Base-by-base conservation (phyloP, 352 stramenopile genomes). In the Plasmopara viticola region DNA sequence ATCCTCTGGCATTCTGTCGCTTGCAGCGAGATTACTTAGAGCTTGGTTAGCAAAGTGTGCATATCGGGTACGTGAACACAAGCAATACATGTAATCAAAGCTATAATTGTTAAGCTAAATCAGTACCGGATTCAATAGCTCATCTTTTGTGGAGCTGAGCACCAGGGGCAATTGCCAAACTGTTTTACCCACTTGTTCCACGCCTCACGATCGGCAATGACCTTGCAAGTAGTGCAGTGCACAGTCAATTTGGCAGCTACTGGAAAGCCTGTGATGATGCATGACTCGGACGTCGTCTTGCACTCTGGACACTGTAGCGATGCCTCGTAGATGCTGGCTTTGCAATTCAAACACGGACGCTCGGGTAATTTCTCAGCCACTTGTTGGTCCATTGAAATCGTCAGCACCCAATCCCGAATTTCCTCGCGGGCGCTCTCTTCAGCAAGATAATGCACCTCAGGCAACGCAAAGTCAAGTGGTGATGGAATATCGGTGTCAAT, bases 321-420 rank as follows among this genome's bases (percentile, higher is more conserved):
- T 2, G 70, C 82, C 59, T 96, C 86, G 67, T 97, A 97, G 51
- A 97, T 77, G 30, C 82, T 88, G 0, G 84, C 84, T 48, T 89
- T 83, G 41, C 78, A 90, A 53, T 77, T 74, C 15, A 56, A 60
- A 56, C 75, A 98, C 13, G 74, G 67, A 33, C 72, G 72, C 53
- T 90, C 78, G 0, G 82, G 78, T 5, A 94, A 72, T 54, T 94
- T 90, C 63, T 98, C 88, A 15, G 95, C 87, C 18, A 98, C 86
- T 42, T 95, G 78, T 54, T 96, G 78, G 64, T 98, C 92, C 82
- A 98, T 97, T n/a, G 90, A 97, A 55, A 96, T 94, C 18, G 80
- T 87, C 5, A 98, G 61, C 20, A 98, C 91, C 91, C 92, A 98
- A 61, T 98, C 91, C 14, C 94, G 79, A 28, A 98, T 93, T 61